These are phyloP conservation scores for Arachis stenosperma DNA, from an alignment of 306 rosid genomes.

Conservation along the genomic window DNA sequence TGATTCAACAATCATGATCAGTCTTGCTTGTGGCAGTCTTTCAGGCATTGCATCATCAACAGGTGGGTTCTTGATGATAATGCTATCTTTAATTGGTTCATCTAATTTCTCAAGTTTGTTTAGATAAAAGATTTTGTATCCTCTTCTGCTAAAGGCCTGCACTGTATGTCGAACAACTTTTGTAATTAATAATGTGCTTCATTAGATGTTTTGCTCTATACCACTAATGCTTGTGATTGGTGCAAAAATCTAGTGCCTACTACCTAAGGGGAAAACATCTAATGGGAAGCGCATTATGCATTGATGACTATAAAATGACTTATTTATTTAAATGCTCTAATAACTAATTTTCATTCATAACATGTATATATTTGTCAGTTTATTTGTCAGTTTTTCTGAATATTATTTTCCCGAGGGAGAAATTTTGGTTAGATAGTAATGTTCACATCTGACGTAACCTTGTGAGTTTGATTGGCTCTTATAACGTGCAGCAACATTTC, in stretches of 20 bases:
- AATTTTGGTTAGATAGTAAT: background rate
- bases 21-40: slow-evolving; percentile 89
- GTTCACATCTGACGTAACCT: background rate
- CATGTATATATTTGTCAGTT: background rate
- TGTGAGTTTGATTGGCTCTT: slow-evolving; percentile 25
- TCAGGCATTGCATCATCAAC: slow-evolving; percentile 89
- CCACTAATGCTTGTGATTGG: background rate
- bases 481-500: slow-evolving; percentile 69
- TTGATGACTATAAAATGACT: background rate
- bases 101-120: background rate
- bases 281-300: background rate
- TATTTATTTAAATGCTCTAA: background rate
- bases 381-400: slow-evolving; percentile 3
- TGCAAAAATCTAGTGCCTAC: background rate
- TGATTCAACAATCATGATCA: slow-evolving; percentile 67
- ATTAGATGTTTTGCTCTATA: background rate
- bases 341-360: background rate
- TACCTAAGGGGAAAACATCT: background rate
- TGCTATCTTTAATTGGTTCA: background rate
- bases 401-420: slow-evolving; percentile 16
- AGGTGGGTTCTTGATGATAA: slow-evolving; percentile 46
- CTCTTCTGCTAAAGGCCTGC: background rate
- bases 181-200: background rate
- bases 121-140: background rate
- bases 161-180: background rate